These are phyloP conservation scores for Dittrichia graveolens DNA, from an alignment of 129 eudicot species.

Conservation along the genomic window DNA sequence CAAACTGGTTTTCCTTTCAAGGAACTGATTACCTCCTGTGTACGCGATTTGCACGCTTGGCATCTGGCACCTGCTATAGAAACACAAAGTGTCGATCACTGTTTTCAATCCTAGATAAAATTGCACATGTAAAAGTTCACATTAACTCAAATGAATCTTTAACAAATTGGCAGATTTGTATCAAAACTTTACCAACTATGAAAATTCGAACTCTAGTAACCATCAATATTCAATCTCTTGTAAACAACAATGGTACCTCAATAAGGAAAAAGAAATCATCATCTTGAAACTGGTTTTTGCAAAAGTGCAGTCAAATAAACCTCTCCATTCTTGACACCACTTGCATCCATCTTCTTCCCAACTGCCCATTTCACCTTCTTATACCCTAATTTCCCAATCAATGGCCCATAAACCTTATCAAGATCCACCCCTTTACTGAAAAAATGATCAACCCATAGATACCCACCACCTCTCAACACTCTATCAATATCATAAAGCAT, in stretches of 20 bases:
- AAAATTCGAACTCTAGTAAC: conserved; percentile 8
- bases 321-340: conserved; percentile 93
- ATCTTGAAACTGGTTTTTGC: conserved; percentile 83
- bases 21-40: conserved; percentile 9
- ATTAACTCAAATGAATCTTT: conserved; percentile 7
- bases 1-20: neutral
- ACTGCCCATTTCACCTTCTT: conserved; percentile 95
- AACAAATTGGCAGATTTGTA: neutral
- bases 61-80: conserved; percentile 23
- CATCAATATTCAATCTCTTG: neutral
- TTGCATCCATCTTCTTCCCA: conserved; percentile 71
- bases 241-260: conserved; percentile 31
- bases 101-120: neutral
- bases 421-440: conserved; percentile 81
- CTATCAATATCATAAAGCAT: conserved; percentile 88
- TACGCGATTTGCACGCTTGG: conserved; percentile 19
- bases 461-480: conserved; percentile 94
- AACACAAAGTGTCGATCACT: neutral
- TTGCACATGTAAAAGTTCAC: neutral
- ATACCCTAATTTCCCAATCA: conserved; percentile 83
- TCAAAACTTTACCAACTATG: conserved; percentile 10
- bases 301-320: conserved; percentile 87
- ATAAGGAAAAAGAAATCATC: conserved; percentile 17
- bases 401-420: conserved; percentile 75
- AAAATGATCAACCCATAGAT: conserved; percentile 75